These are phyloP conservation scores for Xylaria venustula DNA, from an alignment of 495 filamentous ascomycete genomes.

Conservation along the genomic window DNA sequence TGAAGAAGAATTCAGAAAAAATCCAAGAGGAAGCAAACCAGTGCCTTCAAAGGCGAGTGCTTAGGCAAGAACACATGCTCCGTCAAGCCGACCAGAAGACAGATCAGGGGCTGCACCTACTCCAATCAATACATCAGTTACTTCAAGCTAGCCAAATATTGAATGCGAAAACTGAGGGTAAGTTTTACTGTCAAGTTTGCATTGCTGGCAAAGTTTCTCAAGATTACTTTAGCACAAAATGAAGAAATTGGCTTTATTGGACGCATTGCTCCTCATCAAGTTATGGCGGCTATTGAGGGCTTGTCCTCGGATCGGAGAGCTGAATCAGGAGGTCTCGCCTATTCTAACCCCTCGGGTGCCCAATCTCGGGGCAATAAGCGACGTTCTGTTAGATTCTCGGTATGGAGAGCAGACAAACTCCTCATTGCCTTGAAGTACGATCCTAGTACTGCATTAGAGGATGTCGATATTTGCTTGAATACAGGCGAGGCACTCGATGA, in stretches of 20 bases:
- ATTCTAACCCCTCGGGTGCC: no score
- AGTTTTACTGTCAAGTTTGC: background rate
- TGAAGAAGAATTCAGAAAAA: background rate
- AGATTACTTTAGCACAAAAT: background rate
- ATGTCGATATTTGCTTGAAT: background rate
- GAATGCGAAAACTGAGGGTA: background rate
- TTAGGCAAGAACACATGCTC: background rate
- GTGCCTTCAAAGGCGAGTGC: background rate
- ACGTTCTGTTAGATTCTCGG: background rate
- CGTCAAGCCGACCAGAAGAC: background rate
- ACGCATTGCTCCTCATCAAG: background rate
- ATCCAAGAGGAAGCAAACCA: background rate
- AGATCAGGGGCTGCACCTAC: background rate
- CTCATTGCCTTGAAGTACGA: background rate
- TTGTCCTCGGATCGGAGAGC: background rate
- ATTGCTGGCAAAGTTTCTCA: background rate
- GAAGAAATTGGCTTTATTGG: no score
- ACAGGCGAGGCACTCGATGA: background rate
- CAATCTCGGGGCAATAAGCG: background rate
- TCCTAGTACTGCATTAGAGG: background rate
- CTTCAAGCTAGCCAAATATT: background rate
- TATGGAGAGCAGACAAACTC: background rate
- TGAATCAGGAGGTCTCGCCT: background rate
- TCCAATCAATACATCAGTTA: background rate
- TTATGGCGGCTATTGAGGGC: background rate